Evolutionary conservation across 164 flowering plant species (phyloP).

Genomic region (Platanus orientalis): DNA sequence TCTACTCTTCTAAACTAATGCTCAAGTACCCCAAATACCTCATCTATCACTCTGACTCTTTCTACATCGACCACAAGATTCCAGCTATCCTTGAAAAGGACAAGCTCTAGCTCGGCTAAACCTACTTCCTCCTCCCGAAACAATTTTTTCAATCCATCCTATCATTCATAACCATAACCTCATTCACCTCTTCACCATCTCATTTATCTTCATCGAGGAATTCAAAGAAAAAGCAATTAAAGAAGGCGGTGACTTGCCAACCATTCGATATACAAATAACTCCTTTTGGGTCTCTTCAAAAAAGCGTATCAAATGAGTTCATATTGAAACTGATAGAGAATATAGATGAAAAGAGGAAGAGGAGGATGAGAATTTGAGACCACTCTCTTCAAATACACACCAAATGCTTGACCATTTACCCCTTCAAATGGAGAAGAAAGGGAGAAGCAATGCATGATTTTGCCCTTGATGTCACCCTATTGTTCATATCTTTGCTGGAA

Average conservation of each 20-base stretch:
- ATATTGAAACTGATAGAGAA: slow-evolving; percentile 26
- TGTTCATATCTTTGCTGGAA: no score
- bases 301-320: slow-evolving; percentile 40
- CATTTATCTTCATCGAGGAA: neutral
- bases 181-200: slow-evolving; percentile 17
- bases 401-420: no score
- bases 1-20: slow-evolving; percentile 34
- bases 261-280: slow-evolving; percentile 37
- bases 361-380: no score
- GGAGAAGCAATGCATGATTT: no score
- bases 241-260: slow-evolving; percentile 21
- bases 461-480: no score
- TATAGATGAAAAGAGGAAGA: no score
- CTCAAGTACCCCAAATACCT: slow-evolving; percentile 32
- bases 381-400: no score
- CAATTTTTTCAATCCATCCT: slow-evolving; percentile 39
- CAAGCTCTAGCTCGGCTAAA: slow-evolving; percentile 37
- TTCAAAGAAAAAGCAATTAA: slow-evolving; percentile 3
- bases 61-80: slow-evolving; percentile 49
- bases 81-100: slow-evolving; percentile 32
- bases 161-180: slow-evolving; percentile 36
- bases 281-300: slow-evolving; percentile 29
- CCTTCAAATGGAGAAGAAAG: no score
- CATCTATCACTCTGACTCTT: slow-evolving; percentile 38
- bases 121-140: slow-evolving; percentile 43